Evolutionary conservation across 352 stramenopile genomes (phyloP).

Genomic region (Phytopythium helicoides): DNA sequence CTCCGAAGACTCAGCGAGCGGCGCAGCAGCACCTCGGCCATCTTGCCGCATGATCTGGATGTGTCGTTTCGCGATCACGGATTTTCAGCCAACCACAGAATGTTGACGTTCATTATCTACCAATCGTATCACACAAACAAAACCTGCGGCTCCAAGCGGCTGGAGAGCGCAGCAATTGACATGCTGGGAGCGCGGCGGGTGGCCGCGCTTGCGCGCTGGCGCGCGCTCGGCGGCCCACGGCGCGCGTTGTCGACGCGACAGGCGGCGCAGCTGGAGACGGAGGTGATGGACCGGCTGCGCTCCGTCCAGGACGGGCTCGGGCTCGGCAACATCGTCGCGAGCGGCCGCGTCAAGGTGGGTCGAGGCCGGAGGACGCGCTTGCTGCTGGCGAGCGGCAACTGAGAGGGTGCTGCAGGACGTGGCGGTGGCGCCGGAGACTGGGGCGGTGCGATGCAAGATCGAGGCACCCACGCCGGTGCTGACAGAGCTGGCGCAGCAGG

Average conservation of each 20-base stretch:
- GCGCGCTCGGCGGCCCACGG: slow-evolving; percentile 18
- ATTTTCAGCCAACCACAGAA: slow-evolving; percentile 4
- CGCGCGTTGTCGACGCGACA: slow-evolving; percentile 63
- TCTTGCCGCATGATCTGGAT: neutral
- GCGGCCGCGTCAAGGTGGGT: slow-evolving; percentile 84
- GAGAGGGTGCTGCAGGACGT: slow-evolving; percentile 38
- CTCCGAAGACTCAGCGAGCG: too few relatives aligned
- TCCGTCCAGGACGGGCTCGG: slow-evolving; percentile 69
- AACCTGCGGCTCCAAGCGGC: neutral
- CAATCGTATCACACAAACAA: slow-evolving; percentile 7
- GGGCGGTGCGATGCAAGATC: slow-evolving; percentile 69
- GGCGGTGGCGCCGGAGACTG: slow-evolving; percentile 33
- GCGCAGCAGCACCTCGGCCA: neutral
- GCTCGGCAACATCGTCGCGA: slow-evolving; percentile 67
- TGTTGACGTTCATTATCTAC: slow-evolving; percentile 3
- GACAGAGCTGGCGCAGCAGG: slow-evolving; percentile 65
- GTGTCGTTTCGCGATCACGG: slow-evolving; percentile 5
- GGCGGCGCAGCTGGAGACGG: slow-evolving; percentile 64
- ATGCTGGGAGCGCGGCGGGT: slow-evolving; percentile 21
- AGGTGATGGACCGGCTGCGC: slow-evolving; percentile 73
- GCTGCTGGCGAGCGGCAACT: neutral
- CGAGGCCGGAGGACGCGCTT: neutral
- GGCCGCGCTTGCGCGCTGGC: slow-evolving; percentile 9
- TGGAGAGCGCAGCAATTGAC: slow-evolving; percentile 8
- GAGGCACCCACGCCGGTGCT: slow-evolving; percentile 67